These are phyloP conservation scores for Citrullus amarus DNA, from an alignment of 306 rosid species.

Conservation along the genomic window DNA sequence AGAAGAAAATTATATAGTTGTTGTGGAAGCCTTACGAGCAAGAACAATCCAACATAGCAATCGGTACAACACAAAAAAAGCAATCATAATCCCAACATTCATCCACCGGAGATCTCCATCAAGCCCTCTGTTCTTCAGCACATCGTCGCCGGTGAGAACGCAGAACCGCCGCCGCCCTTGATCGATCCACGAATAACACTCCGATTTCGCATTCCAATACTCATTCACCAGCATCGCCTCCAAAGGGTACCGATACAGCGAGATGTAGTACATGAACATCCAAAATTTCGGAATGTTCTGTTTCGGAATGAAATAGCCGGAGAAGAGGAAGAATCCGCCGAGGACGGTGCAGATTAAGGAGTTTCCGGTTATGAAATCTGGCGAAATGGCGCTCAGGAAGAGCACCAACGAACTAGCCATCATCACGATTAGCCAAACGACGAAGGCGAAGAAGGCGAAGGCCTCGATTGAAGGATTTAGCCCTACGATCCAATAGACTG, in stretches of 20 bases:
- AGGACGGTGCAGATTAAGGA: constrained; percentile 76
- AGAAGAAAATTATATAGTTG: constrained; percentile 22
- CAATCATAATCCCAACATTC: constrained; percentile 63
- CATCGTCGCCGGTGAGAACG: constrained; percentile 48
- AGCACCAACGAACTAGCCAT: constrained; percentile 88
- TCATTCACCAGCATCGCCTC: constrained; percentile 72
- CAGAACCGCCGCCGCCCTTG: constrained; percentile 4
- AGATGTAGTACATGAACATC: constrained; percentile 91
- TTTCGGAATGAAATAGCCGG: constrained; percentile 88
- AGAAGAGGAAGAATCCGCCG: constrained; percentile 80
- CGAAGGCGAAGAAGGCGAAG: constrained; percentile 55
- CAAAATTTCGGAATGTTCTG: constrained; percentile 76
- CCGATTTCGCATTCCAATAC: constrained; percentile 42
- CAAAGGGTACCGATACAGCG: constrained; percentile 77
- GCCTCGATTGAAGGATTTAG: constrained; percentile 61
- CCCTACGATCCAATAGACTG: constrained; percentile 82
- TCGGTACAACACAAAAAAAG: constrained; percentile 66
- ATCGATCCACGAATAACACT: constrained; percentile 29
- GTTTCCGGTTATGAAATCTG: constrained; percentile 85
- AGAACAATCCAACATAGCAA: constrained; percentile 70
- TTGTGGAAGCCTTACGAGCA: constrained; percentile 48
- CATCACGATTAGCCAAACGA: constrained; percentile 80
- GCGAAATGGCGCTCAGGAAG: constrained; percentile 70
- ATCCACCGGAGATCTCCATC: constrained; percentile 60
- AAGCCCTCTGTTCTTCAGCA: constrained; percentile 72